phyloP scores from a whole-genome alignment of 2,329 filamentous ascomycete genomes.

The Diaporthe humulicola region DNA sequence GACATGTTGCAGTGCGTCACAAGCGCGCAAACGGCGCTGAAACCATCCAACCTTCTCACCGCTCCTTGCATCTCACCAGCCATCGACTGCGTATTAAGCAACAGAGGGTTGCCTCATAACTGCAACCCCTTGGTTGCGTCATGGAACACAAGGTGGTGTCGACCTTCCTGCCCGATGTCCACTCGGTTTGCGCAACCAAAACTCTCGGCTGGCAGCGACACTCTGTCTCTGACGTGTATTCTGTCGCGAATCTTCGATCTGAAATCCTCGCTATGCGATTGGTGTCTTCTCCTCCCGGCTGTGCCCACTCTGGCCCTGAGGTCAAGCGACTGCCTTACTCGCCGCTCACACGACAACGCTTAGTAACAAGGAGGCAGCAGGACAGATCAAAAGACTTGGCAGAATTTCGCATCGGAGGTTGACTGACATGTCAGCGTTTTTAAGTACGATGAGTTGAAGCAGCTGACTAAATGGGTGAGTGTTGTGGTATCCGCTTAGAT shows the following conservation, averaged over 20 bases:
- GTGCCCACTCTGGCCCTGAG: too few relatives aligned
- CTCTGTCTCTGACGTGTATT: background rate
- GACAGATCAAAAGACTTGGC: background rate
- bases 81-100: background rate
- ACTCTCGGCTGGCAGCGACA: background rate
- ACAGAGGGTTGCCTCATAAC: background rate
- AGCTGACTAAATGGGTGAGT: too few relatives aligned
- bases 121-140: background rate
- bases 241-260: conserved; percentile 4
- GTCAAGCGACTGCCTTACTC: too few relatives aligned
- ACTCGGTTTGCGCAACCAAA: background rate
- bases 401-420: too few relatives aligned
- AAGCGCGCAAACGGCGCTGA: conserved; percentile 7
- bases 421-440: background rate
- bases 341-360: background rate
- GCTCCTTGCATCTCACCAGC: background rate
- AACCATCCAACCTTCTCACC: conserved; percentile 13
- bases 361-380: background rate
- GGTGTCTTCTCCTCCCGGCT: background rate
- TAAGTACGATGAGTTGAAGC: too few relatives aligned
- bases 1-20: conserved; percentile 19
- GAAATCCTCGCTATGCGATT: background rate
- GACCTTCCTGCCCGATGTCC: background rate
- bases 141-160: background rate
- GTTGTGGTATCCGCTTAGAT: too few relatives aligned